Evolutionary conservation across 2,329 filamentous ascomycete genomes (phyloP), one percentile per base, ranked within the genome.

Genomic region (Fusarium albidum): DNA sequence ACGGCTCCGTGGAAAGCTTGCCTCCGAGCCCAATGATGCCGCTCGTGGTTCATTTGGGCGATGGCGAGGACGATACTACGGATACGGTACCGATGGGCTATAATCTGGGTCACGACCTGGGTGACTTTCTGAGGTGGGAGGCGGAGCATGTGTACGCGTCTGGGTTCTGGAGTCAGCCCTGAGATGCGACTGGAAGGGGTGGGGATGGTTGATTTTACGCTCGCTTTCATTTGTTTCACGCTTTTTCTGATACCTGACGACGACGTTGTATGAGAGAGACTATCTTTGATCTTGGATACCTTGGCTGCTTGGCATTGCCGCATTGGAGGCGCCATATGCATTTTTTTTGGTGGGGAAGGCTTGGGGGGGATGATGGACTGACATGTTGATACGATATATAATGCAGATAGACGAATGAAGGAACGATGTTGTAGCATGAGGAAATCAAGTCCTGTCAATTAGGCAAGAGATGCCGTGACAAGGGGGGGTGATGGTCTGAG

Each of bases 41-140:
- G 10, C 66, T 75, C 25, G 70, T 82, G 15, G 73, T 81, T 32
- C 72, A 71, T 21, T 71, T 70, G 29, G 73, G 73, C 18, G 72
- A 74, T 34, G 75, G 72, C 34, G 65, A 61, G 66, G 59, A 69
- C 34, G 63, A 60, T 49, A 63, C 58, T 26, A 52, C 57, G 25
- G 63, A 65, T 29, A 55, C 68, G 21, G 77, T 82, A 46, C 80
- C 82, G 1, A 86, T 87, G 83, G 82, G 82, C 0, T 86, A 80
- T 64, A 87, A 87, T 57, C 73, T 87, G 3, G 77, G 78, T 10
- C 81, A 85, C 55, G 84, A 86, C 64, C 65, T 86, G 32, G 81
- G 80, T 2, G 83, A 86, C 55, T 86, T 84, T 60, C 64, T 87
- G 40, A 76, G 72, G 48, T 86, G 83, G 82, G 82, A 84, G 67